Evolutionary conservation across 2,329 filamentous ascomycete genomes (phyloP), one percentile per base, ranked within the genome.

Genomic region (Microsporum canis): DNA sequence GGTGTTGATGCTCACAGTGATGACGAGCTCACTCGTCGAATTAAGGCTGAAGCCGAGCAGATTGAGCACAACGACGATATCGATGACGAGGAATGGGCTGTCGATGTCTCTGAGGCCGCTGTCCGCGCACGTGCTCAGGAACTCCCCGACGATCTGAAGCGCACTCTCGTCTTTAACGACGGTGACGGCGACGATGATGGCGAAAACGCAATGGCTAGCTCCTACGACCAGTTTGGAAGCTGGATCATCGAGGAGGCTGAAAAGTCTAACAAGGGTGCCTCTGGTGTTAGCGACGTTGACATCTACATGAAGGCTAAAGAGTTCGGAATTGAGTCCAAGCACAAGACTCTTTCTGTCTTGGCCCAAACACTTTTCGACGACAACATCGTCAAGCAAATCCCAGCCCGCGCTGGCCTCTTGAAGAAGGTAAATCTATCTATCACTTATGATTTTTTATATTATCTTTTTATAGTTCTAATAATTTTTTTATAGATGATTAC

Each of bases 251-350:
- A 80, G 63, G 81, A 91, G 71, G 85, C 86, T 62, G 81, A 84
- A 62, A 82, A 84, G 65, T 86, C 88, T 65, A 77, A 81, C 76
- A 88, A 88, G 64, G 81, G 85, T 68, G 81, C 96, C 68, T 81
- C 85, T 77, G 86, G 91, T 63, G 83, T 99, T 66, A 86, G 90
- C 71, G 91, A 95, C 70, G 82, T 97, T 66, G 87, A 91, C 43
- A 89, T 99, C 73, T 97, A 95, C 77, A 79, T 95, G 77, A 97
- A 99, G 82, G 92, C 92, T 66, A 94, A 95, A 79, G 94, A 97
- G 69, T 81, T 97, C 61, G 91, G 91, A 68, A 94, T 99, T 66
- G 92, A 96, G 78, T 76, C 77, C 77, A 99, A 97, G 84, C 89
- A 96, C 81, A 91, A 88, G 77, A 96, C 91, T 57, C 82, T 96